Base-by-base conservation (phyloP, 2,329 filamentous ascomycete genomes). In the Davidsoniella australis region DNA sequence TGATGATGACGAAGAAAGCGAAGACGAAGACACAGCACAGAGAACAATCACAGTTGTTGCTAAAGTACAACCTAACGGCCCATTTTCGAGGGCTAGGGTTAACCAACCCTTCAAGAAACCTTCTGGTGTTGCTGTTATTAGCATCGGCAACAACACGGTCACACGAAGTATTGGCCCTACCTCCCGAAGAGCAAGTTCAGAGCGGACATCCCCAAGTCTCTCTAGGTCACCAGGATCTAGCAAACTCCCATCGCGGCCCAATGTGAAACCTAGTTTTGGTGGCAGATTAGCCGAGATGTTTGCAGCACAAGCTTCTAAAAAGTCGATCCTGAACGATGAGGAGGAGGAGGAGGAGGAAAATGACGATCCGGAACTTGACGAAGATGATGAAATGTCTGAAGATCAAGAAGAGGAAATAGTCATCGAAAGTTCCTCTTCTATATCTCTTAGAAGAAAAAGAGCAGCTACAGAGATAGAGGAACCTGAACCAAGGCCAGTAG, bases 121-220 rank as follows among this genome's bases (percentile, higher is more conserved):
- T 2, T 71, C 73, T 24, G 78, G 85, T 57, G 66, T 80, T 47
- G 82, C 83, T 17, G 85, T 81, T 2, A 83, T 89, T 44, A 87
- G 81, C 0, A 76, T 89, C 48, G 84, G 82, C 1, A 70, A 79
- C 54, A 72, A 71, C 42, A 85, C 79, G 0, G 70, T 78, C 4
- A 80, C 75, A 0, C 79, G 78, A 17, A 70, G 77, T 29, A 71
- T 86, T 55, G 80, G 81, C 1, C 73, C 68, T 45, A 67, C 72
- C 45, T 58, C 68, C 3, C 74, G 36, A 7, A 43, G 23, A 18
- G 14, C 33, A 23, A 49, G 24, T 29, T 33, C 7, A n/a, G 23
- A n/a, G 14, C 18, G 26, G 44, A 29, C 23, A 10, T 41, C 38
- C 3, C 23, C 45, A 17, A 20, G 14, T n/a, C 29, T 38, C 10